These are phyloP conservation scores for Fusarium sp. DNA, from an alignment of 2,329 filamentous ascomycete genomes.

Conservation along the genomic window DNA sequence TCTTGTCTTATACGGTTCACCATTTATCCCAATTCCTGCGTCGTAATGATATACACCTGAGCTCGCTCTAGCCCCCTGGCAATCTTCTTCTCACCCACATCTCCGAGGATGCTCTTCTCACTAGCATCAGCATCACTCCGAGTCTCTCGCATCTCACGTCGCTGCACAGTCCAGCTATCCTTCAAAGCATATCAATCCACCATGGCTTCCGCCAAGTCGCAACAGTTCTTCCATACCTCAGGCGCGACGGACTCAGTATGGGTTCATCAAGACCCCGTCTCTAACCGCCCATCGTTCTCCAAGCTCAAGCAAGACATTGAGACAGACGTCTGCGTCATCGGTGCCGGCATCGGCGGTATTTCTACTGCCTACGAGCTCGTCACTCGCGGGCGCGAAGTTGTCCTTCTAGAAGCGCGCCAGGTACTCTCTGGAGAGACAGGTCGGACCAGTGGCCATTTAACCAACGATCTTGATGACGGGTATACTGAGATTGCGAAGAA, in stretches of 20 bases:
- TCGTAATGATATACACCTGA: neutral
- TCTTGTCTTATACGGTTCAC: neutral
- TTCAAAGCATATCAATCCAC: constrained; percentile 17
- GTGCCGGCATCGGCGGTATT: constrained; percentile 28
- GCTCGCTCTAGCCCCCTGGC: too few species aligned
- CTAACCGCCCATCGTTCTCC: constrained; percentile 4
- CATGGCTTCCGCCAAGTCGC: constrained; percentile 13
- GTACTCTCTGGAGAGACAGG: constrained; percentile 62
- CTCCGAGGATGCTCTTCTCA: constrained; percentile 12
- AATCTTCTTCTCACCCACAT: neutral
- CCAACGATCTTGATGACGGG: constrained; percentile 62
- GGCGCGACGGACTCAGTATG: constrained; percentile 62
- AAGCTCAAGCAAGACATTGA: constrained; percentile 5
- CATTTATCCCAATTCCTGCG: neutral
- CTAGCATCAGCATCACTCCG: neutral
- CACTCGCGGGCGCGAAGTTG: constrained; percentile 56
- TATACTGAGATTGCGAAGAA: constrained; percentile 60
- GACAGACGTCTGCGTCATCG: constrained; percentile 25
- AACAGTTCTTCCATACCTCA: constrained; percentile 49
- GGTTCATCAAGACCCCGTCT: constrained; percentile 58
- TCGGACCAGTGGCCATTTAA: constrained; percentile 62
- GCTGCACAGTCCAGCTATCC: neutral
- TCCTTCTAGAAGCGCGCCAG: constrained; percentile 63
- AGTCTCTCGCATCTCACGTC: constrained; percentile 4
- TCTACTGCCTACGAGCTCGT: constrained; percentile 49